Evolutionary conservation across 139 green algal species (phyloP), one percentile per base, ranked within the genome.

Genomic region (Tetraselmis chui): DNA sequence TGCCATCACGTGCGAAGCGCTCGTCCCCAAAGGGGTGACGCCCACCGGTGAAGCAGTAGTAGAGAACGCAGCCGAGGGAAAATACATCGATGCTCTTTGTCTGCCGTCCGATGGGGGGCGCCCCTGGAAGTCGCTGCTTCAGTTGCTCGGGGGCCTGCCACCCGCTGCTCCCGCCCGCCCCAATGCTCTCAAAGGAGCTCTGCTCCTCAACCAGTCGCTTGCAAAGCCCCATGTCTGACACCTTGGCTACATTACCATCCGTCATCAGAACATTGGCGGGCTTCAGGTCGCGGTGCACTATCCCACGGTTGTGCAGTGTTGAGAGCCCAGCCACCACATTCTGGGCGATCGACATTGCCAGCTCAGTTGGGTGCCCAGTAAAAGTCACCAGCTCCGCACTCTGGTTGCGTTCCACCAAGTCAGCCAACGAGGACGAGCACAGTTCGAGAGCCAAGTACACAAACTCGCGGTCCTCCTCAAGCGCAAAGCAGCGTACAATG

Each of bases 71-170:
- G 75, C 97, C 97, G 29, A 97, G 90, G 24, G 90, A 93, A 77
- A 99, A 99, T 5, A 98, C 84, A 87, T 99, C 97, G 82, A 98
- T 94, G 74, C 92, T 85, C 1, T 90, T 88, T 26, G 90, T 95
- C 88, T 96, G 92, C 0, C 93, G 83, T 2, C 90, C 91, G 83
- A 29, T 87, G 87, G 0, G 90, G 89, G 30, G 28, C 30, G 24
- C 59, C 59, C 27, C 30, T 82, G n/a, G 83, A 81, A 67, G 23
- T 85, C 88, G 59, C 74, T 78, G 24, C 86, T 84, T 75, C 59
- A 99, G 91, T 86, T 97, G 93, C 91, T 99, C 97, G 0, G 96
- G 97, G 0, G 97, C 95, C 88, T 98, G 95, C 97, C 97, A 99
- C n/a, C 97, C 97, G 30, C 87, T 92, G 87, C 88, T 97, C 83